A percentile compares a stretch with the other conserved stretches of the same genome.
Evolutionary conservation across 2,329 filamentous ascomycete species (phyloP).

Genomic region (Neoarthrinium moseri): DNA sequence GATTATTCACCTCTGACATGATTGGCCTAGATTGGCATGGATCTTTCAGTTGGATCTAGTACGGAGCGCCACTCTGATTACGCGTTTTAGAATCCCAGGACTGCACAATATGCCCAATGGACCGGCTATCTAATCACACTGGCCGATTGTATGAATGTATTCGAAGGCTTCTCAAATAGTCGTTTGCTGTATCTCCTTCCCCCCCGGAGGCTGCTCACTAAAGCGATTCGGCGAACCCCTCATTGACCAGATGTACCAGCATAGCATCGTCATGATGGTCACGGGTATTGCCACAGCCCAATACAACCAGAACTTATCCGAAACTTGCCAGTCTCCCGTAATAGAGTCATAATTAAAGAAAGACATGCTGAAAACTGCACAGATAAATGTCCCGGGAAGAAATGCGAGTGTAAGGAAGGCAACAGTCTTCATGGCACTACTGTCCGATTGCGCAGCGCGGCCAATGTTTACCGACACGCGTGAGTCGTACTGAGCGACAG

Average conservation of each 20-base stretch:
- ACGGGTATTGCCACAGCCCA: conserved; percentile 26
- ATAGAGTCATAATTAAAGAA: conserved; percentile 35
- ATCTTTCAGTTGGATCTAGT: no score
- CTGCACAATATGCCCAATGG: no score
- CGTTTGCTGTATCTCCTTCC: no score
- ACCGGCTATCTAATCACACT: no score
- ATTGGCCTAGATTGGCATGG: no score
- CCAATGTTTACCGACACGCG: conserved; percentile 36
- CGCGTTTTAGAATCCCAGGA: no score
- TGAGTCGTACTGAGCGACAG: conserved; percentile 40
- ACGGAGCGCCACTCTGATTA: no score
- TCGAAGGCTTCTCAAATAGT: no score
- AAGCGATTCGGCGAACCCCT: no score
- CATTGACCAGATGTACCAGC: conserved; percentile 16
- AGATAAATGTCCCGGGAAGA: conserved; percentile 50
- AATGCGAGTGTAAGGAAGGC: conserved; percentile 48
- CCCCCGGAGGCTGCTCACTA: no score
- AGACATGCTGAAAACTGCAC: conserved; percentile 43
- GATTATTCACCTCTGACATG: no score
- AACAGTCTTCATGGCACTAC: conserved; percentile 50
- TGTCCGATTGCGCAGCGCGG: conserved; percentile 40
- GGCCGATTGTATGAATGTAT: no score
- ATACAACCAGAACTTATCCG: conserved; percentile 28
- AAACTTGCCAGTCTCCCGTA: conserved; percentile 22
- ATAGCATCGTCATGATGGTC: conserved; percentile 15